Conservation (phyloP, 495 filamentous ascomycete genomes). For the Trichoderma erinaceum region DNA sequence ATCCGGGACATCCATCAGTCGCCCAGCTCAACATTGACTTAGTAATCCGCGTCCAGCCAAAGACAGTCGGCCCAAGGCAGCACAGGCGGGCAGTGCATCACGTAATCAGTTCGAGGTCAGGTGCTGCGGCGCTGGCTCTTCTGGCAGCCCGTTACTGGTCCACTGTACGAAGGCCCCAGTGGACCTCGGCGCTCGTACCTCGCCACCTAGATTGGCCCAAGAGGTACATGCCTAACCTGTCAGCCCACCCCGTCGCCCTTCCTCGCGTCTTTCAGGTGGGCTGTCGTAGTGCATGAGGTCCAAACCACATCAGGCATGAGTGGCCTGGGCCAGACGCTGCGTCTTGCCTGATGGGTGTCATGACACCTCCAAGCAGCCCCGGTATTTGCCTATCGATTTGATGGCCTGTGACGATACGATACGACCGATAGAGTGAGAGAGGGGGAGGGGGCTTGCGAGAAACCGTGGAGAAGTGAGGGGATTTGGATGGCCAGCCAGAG, state of each 20-base stretch:
- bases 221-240: neutral
- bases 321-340: neutral
- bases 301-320: slow-evolving; percentile 10
- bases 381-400: slow-evolving; percentile 11
- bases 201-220: neutral
- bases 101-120: slow-evolving; percentile 2
- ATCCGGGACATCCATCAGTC: too few relatives aligned
- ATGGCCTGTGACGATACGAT: slow-evolving; percentile 5
- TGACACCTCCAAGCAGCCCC: slow-evolving; percentile 1
- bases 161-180: neutral
- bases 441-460: neutral
- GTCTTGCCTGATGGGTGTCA: slow-evolving; percentile 4
- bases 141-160: slow-evolving; percentile 1
- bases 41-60: too few relatives aligned
- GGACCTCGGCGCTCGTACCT: neutral
- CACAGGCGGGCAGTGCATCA: neutral
- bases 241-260: neutral
- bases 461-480: neutral
- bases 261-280: neutral
- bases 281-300: slow-evolving; percentile 5
- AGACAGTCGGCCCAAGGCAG: neutral
- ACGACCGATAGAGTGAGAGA: slow-evolving; percentile 6
- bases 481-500: neutral
- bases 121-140: slow-evolving; percentile 1
- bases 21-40: neutral